A percentile compares a stretch with the other conserved stretches of the same genome.
These are phyloP conservation scores for Russula lepida DNA, from an alignment of 768 basidiomycete species.

Conservation along the genomic window DNA sequence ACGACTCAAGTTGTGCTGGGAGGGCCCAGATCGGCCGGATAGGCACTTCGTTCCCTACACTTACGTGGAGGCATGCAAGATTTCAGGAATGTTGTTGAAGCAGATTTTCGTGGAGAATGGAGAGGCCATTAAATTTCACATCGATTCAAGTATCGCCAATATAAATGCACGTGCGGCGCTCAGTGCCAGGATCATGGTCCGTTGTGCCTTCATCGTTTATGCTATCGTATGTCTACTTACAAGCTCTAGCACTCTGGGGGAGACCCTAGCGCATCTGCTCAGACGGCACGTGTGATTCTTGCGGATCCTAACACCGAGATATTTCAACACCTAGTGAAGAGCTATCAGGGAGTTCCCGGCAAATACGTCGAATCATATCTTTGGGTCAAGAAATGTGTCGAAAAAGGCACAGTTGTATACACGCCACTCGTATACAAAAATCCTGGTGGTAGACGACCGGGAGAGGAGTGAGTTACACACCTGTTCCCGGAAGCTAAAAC, in stretches of 20 bases:
- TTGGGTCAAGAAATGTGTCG: conserved; percentile 81
- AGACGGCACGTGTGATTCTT: conserved; percentile 65
- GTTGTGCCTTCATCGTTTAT: conserved; percentile 5
- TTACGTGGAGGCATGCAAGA: conserved; percentile 78
- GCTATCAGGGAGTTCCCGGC: conserved; percentile 56
- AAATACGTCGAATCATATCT: conserved; percentile 76
- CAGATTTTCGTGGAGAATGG: conserved; percentile 70
- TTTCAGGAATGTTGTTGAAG: conserved; percentile 61
- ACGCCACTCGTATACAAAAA: conserved; percentile 79
- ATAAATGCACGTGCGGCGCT: conserved; percentile 61
- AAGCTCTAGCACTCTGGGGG: conserved; percentile 65
- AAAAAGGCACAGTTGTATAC: conserved; percentile 53
- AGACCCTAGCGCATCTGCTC: conserved; percentile 60
- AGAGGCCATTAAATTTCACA: conserved; percentile 63
- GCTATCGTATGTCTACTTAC: background rate
- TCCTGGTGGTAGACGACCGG: conserved; percentile 70
- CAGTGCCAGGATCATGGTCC: conserved; percentile 62
- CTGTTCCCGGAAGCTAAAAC: background rate
- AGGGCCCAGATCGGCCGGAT: conserved; percentile 57
- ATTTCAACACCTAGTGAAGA: conserved; percentile 65
- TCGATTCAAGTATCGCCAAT: conserved; percentile 74
- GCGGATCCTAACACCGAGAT: conserved; percentile 75
- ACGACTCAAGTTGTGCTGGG: conserved; percentile 70
- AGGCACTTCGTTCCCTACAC: conserved; percentile 74
- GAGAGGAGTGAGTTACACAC: conserved; percentile 58